Evolutionary conservation across 208 protist genomes (phyloP).

Genomic region (Crithidia brevicula): DNA sequence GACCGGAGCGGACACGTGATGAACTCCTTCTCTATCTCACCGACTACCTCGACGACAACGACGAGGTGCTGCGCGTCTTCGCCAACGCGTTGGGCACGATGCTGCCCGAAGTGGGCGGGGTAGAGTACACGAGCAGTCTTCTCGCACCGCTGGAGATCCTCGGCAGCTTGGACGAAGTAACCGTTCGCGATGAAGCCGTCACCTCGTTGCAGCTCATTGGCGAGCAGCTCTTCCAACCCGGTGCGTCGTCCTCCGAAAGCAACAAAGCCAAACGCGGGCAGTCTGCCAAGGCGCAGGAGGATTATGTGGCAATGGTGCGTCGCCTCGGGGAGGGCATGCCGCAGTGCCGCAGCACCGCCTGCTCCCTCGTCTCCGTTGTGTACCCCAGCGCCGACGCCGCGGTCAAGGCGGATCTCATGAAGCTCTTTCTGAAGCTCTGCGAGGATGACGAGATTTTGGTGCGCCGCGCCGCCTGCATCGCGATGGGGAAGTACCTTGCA

Average conservation of each 20-base stretch:
- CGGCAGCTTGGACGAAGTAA: constrained; percentile 96
- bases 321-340: constrained; percentile 93
- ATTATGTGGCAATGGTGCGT: constrained; percentile 90
- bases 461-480: constrained; percentile 92
- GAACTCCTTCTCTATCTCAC: constrained; percentile 98
- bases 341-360: constrained; percentile 95
- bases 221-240: constrained; percentile 60
- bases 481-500: constrained; percentile 87
- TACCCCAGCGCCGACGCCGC: constrained; percentile 75
- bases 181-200: constrained; percentile 97
- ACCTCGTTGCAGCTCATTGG: constrained; percentile 81
- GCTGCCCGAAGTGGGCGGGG: constrained; percentile 96
- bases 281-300: constrained; percentile 59
- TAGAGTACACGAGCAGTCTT: constrained; percentile 88
- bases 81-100: constrained; percentile 98
- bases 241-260: constrained; percentile 6
- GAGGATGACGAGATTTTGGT: constrained; percentile 98
- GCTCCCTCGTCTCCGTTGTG: constrained; percentile 91
- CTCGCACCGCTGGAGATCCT: constrained; percentile 96
- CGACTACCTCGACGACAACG: constrained; percentile 98
- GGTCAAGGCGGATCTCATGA: constrained; percentile 67
- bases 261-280: constrained; percentile 6
- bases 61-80: constrained; percentile 98
- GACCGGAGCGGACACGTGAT: constrained; percentile 94
- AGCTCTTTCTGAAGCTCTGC: constrained; percentile 87